A percentile compares a stretch with the other conserved stretches of the same genome.
phyloP scores from a whole-genome alignment of 2,329 filamentous ascomycete genomes.

The Colletotrichum sp. region DNA sequence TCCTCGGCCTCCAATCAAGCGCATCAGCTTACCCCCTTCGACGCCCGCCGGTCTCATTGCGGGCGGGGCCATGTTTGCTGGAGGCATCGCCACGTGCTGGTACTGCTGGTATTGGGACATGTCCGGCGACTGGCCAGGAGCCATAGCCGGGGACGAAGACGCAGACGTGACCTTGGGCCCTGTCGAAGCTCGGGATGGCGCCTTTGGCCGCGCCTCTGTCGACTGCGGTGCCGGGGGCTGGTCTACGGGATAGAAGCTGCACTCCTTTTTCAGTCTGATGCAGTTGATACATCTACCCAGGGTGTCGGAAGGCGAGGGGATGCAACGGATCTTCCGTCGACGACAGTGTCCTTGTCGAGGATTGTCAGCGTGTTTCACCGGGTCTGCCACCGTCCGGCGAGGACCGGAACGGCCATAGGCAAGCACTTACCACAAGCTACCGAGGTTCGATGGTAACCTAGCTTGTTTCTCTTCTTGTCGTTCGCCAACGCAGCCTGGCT shows the following conservation, averaged over 20 bases:
- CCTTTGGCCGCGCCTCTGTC: slow-evolving; percentile 48
- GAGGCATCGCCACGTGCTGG: slow-evolving; percentile 47
- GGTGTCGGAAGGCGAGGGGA: slow-evolving; percentile 74
- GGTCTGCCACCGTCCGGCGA: not conserved
- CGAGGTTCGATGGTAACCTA: slow-evolving; percentile 94
- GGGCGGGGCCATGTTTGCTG: slow-evolving; percentile 49
- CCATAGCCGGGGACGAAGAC: slow-evolving; percentile 53
- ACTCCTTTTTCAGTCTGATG: slow-evolving; percentile 92
- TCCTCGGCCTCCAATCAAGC: not conserved
- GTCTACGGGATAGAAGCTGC: slow-evolving; percentile 89
- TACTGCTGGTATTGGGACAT: slow-evolving; percentile 45
- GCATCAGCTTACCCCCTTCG: slow-evolving; percentile 44
- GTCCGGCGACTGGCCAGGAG: slow-evolving; percentile 46
- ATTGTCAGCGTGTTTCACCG: not conserved
- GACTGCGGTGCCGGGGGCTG: slow-evolving; percentile 60
- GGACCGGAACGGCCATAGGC: not conserved
- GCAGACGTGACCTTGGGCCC: slow-evolving; percentile 47
- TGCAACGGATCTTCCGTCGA: slow-evolving; percentile 90
- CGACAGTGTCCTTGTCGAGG: slow-evolving; percentile 78
- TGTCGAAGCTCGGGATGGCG: slow-evolving; percentile 40
- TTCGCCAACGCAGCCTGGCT: slow-evolving; percentile 39
- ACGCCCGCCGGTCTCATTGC: slow-evolving; percentile 42
- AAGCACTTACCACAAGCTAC: slow-evolving; percentile 87
- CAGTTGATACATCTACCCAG: slow-evolving; percentile 88
- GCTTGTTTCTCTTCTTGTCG: slow-evolving; percentile 78